Base-by-base conservation (phyloP, 495 filamentous ascomycete species). In the Beverwykella pulmonaria region DNA sequence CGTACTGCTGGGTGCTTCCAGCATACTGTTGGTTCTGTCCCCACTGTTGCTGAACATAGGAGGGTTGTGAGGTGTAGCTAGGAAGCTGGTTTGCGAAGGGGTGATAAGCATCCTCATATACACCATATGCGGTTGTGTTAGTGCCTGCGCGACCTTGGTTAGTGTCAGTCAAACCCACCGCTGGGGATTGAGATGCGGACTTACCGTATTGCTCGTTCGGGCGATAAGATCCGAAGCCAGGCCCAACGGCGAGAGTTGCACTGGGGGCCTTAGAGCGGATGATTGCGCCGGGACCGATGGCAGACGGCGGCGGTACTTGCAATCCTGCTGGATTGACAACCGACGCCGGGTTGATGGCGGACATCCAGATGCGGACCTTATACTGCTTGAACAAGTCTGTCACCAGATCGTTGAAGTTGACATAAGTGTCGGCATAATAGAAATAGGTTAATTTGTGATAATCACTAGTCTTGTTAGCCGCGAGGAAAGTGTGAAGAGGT, bases 331-430 rank as follows among this genome's bases (percentile, higher is more conserved):
- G 90, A 56, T 91, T 93, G n/a, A 92, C 91, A 75, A 97, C 97
- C 1, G 93, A 96, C 7, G 94, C 94, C 2, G 94, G 95, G 73
- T 98, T 98, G 79, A 98, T 95, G 8, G 94, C 93, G 5, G 92
- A 97, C 92, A 98, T 96, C 94, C 94, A 98, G 74, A 98, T 98
- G 58, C 94, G 86, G 20, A 93, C 96, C 80, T 98, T 98, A 81
- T 96, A 98, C 63, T 97, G 92, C 74, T 97, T 97, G 83, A 98
- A 98, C 23, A 98, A 83, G 76, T 98, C 95, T 0, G 92, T 96
- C 63, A 98, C 93, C 19, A 98, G 84, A 0, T 91, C 90, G 76
- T 98, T 98, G 82, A 98, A 98, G 78, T 98, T 97, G 82, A 98
- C 96, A 75, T 98, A 98, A 0, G 91, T 87, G 72, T 97, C 93